Base-by-base conservation (phyloP, 2,329 filamentous ascomycete species). In the Arachnomyces sp. region DNA sequence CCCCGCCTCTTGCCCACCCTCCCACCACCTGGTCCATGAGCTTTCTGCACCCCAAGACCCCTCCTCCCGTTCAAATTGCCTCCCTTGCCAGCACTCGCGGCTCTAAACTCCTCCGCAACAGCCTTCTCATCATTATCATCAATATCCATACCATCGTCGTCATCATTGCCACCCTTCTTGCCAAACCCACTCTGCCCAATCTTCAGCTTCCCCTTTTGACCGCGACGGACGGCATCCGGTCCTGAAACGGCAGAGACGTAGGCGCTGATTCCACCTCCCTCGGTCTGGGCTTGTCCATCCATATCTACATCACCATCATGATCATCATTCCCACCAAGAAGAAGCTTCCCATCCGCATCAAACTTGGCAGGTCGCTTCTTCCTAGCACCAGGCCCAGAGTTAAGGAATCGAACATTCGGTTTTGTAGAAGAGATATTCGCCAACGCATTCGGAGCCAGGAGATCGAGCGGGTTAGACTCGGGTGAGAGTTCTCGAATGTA, bases 361-460 rank as follows among this genome's bases (percentile, higher is more conserved):
- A 65, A 50, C 49, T 63, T 65, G 36, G 65, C 64, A 33, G 63
- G 52, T 20, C 56, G 65, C 47, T 63, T 66, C 43, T 58, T 61
- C 40, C 57, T 57, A 25, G 58, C 58, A n/a, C 57, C 54, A 28
- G 57, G 55, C 5, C 57, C 58, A 20, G 56, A 59, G 47, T 65
- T 63, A 34, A 65, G 53, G 58, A 67, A 66, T 31, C 64, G 61
- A n/a, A 65, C 53, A 39, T 56, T 63, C 16, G 89, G 90, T 61
- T 88, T 90, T 8, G 87, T 94, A 4, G 85, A 86, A 2, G 89
- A 94, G 55, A 98, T 95, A 59, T 87, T 92, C 39, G 87, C 90
- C 31, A 98, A 76, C 7, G 89, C 87, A 58, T 82, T 82, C 46
- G 86, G 84, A 55, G 92, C 90, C 12, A 98, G 77, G 34, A 98